Base-by-base conservation (phyloP, 768 basidiomycete species). In the Pulveroboletus ravenelii region DNA sequence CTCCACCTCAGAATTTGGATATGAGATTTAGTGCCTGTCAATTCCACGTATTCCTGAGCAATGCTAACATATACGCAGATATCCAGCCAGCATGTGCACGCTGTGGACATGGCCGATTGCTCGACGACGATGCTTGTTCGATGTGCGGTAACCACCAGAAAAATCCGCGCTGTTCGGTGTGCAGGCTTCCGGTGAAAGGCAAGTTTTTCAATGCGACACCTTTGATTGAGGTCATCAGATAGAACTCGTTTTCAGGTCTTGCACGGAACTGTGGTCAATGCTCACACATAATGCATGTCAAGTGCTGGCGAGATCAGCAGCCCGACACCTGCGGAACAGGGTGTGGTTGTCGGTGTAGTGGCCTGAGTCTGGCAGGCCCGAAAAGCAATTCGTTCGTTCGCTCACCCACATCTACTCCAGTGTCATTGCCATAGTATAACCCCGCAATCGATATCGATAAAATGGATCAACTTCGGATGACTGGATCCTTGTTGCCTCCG, bases 121-220 rank as follows among this genome's bases (percentile, higher is more conserved):
- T 66, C 0, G 70, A 74, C 15, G 60, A 62, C 13, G 69, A 61
- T 34, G 55, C 66, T 2, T 87, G 81, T 60, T 58, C 66, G 23
- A 61, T 66, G 27, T 82, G 78, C 52, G 70, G 67, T 48, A 68
- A 67, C 9, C 66, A 70, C n/a, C 73, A 68, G 38, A 70, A 68
- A 5, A 74, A 74, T 63, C 71, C 81, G 2, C 67, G 67, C 6
- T 92, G 89, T 61, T 79, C 86, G 0, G 76, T 91, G 15, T 91
- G 89, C 63, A 77, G 87, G 42, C 76, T 91, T 29, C 84, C 87
- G 6, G 81, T 85, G 50, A 86, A 81, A 76, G 87, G 89, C 81
- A 54, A 10, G 74, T 63, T 1, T 23, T 6, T 32, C 27, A 3
- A 17, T 4, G 1, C 3, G 3, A 46, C 45, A 2, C 20, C 29